Evolutionary conservation across 164 flowering plant species (phyloP).

Genomic region (Tinospora cordifolia): DNA sequence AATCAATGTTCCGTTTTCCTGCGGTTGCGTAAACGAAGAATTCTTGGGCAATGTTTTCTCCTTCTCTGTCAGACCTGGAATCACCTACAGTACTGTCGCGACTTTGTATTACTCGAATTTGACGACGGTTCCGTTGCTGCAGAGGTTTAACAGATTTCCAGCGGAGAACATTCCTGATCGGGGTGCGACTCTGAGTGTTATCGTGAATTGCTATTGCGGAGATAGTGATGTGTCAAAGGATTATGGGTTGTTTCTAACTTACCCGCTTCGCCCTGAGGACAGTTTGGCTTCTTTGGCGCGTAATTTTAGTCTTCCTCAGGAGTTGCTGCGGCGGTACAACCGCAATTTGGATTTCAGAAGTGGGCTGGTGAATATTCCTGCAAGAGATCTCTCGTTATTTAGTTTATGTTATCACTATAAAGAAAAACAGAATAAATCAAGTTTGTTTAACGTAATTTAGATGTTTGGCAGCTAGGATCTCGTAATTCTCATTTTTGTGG

Average conservation of each 20-base stretch:
- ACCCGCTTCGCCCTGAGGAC: slow-evolving; percentile 34
- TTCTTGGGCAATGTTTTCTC: slow-evolving; percentile 18
- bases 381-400: slow-evolving; percentile 19
- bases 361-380: slow-evolving; percentile 31
- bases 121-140: slow-evolving; percentile 16
- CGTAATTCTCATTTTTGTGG: too few relatives aligned
- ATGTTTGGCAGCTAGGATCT: neutral
- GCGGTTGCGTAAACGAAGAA: slow-evolving; percentile 27
- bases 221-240: slow-evolving; percentile 21
- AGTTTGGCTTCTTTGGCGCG: slow-evolving; percentile 21
- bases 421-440: neutral
- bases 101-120: slow-evolving; percentile 17
- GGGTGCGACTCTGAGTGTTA: slow-evolving; percentile 23
- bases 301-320: slow-evolving; percentile 6
- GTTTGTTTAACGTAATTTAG: neutral
- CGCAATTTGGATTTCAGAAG: slow-evolving; percentile 18
- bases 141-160: slow-evolving; percentile 9
- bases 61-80: slow-evolving; percentile 5
- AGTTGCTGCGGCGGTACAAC: slow-evolving; percentile 29
- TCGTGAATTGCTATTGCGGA: slow-evolving; percentile 48
- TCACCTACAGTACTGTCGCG: slow-evolving; percentile 23
- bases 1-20: slow-evolving; percentile 33
- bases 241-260: slow-evolving; percentile 46
- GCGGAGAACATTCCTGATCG: slow-evolving; percentile 14
- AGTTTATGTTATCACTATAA: too few relatives aligned